Evolutionary conservation across 441 rosid species (phyloP).

Genomic region (Bruguiera hainesii): DNA sequence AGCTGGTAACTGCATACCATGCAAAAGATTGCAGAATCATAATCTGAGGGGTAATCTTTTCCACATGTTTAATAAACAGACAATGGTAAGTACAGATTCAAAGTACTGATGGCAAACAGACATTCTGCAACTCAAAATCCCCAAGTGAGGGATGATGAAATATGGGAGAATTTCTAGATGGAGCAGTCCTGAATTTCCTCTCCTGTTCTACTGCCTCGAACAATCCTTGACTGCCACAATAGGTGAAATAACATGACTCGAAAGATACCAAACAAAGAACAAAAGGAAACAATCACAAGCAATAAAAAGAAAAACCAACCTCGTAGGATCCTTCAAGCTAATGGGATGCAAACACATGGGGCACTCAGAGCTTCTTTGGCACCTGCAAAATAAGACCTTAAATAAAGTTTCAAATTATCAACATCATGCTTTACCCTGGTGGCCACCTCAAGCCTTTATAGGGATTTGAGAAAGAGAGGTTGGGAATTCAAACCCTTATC

Average conservation of each 20-base stretch:
- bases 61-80: neutral
- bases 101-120: constrained; percentile 30
- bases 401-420: no score
- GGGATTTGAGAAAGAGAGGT: no score
- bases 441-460: no score
- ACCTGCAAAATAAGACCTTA: constrained; percentile 41
- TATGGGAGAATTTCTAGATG: constrained; percentile 73
- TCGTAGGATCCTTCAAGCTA: constrained; percentile 70
- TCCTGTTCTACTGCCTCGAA: constrained; percentile 81
- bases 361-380: constrained; percentile 95
- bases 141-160: constrained; percentile 92
- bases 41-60: neutral
- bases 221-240: constrained; percentile 71
- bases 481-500: no score
- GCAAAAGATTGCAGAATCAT: neutral
- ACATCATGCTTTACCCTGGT: no score
- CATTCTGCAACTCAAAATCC: constrained; percentile 89
- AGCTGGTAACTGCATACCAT: constrained; percentile 59
- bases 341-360: constrained; percentile 91
- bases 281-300: neutral
- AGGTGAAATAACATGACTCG: constrained; percentile 7
- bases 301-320: constrained; percentile 36
- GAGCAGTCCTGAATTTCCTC: constrained; percentile 59
- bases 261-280: neutral
- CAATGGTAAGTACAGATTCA: neutral